phyloP scores from a whole-genome alignment of 176 grass and related monocot species.

The Ampelocalamus luodianensis region DNA sequence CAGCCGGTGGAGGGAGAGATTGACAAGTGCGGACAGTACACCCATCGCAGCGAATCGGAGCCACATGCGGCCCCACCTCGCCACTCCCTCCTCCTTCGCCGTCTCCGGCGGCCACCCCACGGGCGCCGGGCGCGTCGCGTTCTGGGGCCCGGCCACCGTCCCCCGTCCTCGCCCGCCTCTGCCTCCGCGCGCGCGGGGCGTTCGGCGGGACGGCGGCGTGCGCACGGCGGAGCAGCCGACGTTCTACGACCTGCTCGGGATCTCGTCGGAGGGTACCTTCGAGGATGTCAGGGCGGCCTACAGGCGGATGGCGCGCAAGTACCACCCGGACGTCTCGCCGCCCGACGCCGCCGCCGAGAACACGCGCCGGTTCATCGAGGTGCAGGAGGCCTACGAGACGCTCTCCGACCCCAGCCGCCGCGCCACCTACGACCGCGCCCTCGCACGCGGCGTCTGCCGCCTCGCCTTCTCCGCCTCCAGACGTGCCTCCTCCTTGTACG shows the following conservation, averaged over 20 bases:
- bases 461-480: conserved; percentile 53
- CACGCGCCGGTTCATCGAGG: conserved; percentile 79
- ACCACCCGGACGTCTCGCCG: conserved; percentile 88
- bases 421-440: conserved; percentile 64
- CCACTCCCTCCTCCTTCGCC: conserved; percentile 2
- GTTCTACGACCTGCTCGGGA: conserved; percentile 79
- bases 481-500: conserved; percentile 32
- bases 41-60: too few relatives aligned
- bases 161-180: background rate
- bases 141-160: background rate
- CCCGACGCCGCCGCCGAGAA: conserved; percentile 64
- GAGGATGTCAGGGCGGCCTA: conserved; percentile 79
- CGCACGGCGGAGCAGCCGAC: conserved; percentile 40
- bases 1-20: too few relatives aligned
- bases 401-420: conserved; percentile 78
- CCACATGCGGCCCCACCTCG: conserved; percentile 28
- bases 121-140: conserved; percentile 20
- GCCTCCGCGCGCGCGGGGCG: conserved; percentile 31
- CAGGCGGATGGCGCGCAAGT: conserved; percentile 72
- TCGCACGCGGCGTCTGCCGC: conserved; percentile 54
- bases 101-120: background rate
- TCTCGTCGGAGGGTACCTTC: conserved; percentile 59
- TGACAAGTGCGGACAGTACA: too few relatives aligned
- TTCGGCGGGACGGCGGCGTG: conserved; percentile 32
- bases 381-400: conserved; percentile 91